Evolutionary conservation across 768 basidiomycete genomes (phyloP).

Genomic region (Boletus rex-veris): DNA sequence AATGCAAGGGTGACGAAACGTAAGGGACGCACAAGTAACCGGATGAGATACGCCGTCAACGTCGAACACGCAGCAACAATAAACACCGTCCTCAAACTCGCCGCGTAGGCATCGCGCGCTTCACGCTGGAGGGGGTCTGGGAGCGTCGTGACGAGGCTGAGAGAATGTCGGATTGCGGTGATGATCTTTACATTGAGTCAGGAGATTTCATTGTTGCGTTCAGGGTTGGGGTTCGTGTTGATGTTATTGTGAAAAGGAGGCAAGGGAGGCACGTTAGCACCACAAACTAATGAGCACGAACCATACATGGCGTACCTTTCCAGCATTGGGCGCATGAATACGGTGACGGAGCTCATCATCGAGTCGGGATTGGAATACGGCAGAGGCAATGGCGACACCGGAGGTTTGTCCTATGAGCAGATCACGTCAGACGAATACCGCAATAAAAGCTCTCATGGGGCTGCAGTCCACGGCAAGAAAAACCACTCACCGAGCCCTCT

Average conservation of each 20-base stretch:
- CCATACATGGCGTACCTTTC: background rate
- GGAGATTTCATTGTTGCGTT: too few relatives aligned
- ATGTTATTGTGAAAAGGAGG: too few relatives aligned
- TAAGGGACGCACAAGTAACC: constrained; percentile 12
- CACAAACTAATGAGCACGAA: background rate
- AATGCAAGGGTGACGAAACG: background rate
- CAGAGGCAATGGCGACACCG: constrained; percentile 19
- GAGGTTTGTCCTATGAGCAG: constrained; percentile 16
- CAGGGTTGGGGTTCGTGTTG: too few relatives aligned
- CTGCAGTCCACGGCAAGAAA: background rate
- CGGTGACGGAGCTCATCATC: constrained; percentile 12
- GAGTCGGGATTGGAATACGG: constrained; percentile 22
- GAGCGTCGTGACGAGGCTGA: constrained; percentile 13
- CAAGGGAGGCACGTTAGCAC: background rate
- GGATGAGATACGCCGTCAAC: constrained; percentile 8
- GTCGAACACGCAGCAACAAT: too few relatives aligned
- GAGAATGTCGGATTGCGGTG: constrained; percentile 15
- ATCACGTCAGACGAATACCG: background rate
- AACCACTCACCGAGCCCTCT: constrained; percentile 9
- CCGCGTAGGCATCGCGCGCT: constrained; percentile 20
- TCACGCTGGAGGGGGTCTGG: constrained; percentile 13
- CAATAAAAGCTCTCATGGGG: too few relatives aligned
- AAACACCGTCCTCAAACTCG: too few relatives aligned
- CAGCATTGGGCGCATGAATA: constrained; percentile 10
- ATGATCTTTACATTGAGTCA: constrained; percentile 7